These are phyloP conservation scores for Penicillium angulare DNA, from an alignment of 495 filamentous ascomycete genomes.

Conservation along the genomic window DNA sequence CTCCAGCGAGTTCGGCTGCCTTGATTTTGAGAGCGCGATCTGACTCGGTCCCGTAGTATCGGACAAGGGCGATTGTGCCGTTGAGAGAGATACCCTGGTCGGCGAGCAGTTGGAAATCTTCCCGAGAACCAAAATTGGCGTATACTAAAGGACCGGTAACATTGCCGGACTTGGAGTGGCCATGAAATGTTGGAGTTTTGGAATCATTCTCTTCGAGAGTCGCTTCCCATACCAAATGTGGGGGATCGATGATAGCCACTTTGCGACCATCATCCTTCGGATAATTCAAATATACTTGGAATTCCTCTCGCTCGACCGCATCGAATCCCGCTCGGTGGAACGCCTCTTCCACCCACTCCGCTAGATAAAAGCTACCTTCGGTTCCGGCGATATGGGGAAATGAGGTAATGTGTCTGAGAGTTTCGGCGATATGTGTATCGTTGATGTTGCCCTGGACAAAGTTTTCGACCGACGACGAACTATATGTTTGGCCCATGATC, in stretches of 20 bases:
- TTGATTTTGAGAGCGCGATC: constrained; percentile 82
- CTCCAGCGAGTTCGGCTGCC: constrained; percentile 81
- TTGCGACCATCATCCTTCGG: constrained; percentile 72
- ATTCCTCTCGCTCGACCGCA: constrained; percentile 67
- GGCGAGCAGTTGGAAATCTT: constrained; percentile 73
- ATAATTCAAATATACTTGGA: constrained; percentile 90
- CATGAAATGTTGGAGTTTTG: constrained; percentile 79
- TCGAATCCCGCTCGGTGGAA: constrained; percentile 72
- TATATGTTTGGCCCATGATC: constrained; percentile 44
- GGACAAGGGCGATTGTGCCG: constrained; percentile 81
- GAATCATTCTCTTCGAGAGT: constrained; percentile 71
- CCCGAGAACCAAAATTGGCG: constrained; percentile 83
- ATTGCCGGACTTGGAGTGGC: constrained; percentile 82
- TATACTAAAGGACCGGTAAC: constrained; percentile 93
- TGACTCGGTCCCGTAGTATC: constrained; percentile 71
- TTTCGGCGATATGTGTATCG: constrained; percentile 66
- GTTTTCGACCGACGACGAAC: constrained; percentile 61
- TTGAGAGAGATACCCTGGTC: constrained; percentile 69
- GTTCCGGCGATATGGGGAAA: constrained; percentile 90
- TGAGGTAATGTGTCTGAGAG: constrained; percentile 66
- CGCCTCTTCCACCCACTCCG: constrained; percentile 72
- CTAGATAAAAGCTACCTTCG: constrained; percentile 80
- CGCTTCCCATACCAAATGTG: constrained; percentile 73
- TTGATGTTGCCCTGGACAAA: constrained; percentile 68
- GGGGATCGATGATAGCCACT: constrained; percentile 77